A percentile compares a stretch with the other conserved stretches of the same genome.
phyloP scores from a whole-genome alignment of 164 flowering plant species.

The Sextonia rubra region DNA sequence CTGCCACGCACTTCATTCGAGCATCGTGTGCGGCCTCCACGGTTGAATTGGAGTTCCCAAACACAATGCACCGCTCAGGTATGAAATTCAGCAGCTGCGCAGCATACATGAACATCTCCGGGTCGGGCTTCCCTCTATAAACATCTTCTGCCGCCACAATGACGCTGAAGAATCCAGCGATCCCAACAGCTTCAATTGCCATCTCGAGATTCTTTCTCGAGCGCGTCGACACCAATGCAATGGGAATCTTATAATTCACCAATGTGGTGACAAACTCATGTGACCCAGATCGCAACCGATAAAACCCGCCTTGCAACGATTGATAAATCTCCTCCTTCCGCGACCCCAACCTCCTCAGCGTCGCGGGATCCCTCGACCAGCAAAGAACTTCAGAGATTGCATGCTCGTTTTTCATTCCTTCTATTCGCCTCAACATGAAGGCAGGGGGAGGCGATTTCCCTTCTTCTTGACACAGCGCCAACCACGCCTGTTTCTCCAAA shows the following conservation, averaged over 20 bases:
- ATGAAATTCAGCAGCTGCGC: conserved; percentile 74
- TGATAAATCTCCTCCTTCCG: conserved; percentile 84
- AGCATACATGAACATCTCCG: conserved; percentile 94
- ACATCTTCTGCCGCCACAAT: conserved; percentile 91
- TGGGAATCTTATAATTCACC: conserved; percentile 80
- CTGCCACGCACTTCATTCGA: conserved; percentile 93
- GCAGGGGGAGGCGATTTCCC: conserved; percentile 79
- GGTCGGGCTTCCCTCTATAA: conserved; percentile 93
- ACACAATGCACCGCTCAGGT: conserved; percentile 91
- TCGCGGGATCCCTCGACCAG: conserved; percentile 85
- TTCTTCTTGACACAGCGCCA: conserved; percentile 78
- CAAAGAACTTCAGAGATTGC: conserved; percentile 93
- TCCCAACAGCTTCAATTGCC: conserved; percentile 59
- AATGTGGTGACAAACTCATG: conserved; percentile 68
- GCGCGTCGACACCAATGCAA: conserved; percentile 88
- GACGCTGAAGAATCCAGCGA: conserved; percentile 63
- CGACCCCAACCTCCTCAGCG: conserved; percentile 61
- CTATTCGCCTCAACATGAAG: conserved; percentile 64
- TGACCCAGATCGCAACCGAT: conserved; percentile 66
- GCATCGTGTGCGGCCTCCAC: conserved; percentile 98
- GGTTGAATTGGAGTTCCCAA: conserved; percentile 88
- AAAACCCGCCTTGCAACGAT: conserved; percentile 69
- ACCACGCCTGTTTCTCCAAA: conserved; percentile 85
- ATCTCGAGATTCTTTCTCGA: conserved; percentile 58
- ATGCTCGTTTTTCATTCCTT: conserved; percentile 98